Evolutionary conservation across 2,329 filamentous ascomycete species (phyloP).

Genomic region (Macrophomina phaseolina): DNA sequence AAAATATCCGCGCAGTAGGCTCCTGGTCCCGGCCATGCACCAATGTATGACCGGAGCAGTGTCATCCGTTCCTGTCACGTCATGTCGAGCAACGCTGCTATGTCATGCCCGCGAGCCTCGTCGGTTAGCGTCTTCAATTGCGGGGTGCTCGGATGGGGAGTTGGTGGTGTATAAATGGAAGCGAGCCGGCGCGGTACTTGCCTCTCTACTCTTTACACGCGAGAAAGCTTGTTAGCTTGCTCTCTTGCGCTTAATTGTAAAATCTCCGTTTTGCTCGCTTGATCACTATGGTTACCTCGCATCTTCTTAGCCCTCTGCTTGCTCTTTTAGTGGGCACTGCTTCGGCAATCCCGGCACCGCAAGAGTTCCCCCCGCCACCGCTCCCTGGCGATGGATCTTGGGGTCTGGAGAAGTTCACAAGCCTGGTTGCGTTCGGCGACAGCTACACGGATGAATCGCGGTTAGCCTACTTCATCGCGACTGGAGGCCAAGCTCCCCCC

Average conservation of each 20-base stretch:
- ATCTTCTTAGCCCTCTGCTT: not conserved
- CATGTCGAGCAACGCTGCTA: constrained; percentile 8
- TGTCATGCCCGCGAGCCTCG: not conserved
- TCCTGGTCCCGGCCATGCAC: not conserved
- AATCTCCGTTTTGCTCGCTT: constrained; percentile 20
- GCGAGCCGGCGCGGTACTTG: not conserved
- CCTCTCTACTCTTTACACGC: not conserved
- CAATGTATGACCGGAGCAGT: constrained; percentile 23
- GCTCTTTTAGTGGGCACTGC: constrained; percentile 4
- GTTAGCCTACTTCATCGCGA: constrained; percentile 64
- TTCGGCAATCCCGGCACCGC: constrained; percentile 8
- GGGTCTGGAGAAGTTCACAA: constrained; percentile 60
- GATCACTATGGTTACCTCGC: constrained; percentile 7
- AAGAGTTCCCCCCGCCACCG: constrained; percentile 3
- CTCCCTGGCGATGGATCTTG: constrained; percentile 33
- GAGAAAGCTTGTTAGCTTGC: constrained; percentile 19
- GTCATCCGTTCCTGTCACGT: constrained; percentile 18
- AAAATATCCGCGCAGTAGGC: not conserved
- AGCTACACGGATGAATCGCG: constrained; percentile 78
- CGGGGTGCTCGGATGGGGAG: not conserved
- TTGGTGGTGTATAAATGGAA: constrained; percentile 14
- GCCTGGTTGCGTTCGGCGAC: constrained; percentile 73
- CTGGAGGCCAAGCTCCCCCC: constrained; percentile 65
- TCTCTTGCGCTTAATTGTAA: not conserved
- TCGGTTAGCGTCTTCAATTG: not conserved